phyloP scores from a whole-genome alignment of 129 eudicot species.

The Flaveria ramosissima region DNA sequence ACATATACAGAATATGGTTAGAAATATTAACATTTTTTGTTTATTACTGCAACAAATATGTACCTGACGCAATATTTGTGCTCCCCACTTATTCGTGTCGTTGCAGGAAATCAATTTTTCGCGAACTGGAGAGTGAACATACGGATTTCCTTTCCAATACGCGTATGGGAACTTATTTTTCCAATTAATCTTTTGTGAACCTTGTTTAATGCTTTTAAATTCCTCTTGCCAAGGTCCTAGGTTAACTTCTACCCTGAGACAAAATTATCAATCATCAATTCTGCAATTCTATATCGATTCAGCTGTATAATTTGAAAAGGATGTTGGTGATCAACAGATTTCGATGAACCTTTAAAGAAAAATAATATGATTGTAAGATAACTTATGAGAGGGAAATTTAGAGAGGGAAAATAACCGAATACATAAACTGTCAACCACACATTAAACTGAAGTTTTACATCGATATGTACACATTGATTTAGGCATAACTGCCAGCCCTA shows the following conservation, averaged over 20 bases:
- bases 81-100: slow-evolving; percentile 61
- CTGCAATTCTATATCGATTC: neutral
- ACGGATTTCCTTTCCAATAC: slow-evolving; percentile 89
- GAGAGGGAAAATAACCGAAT: too few species aligned
- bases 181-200: slow-evolving; percentile 60
- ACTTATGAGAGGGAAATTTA: too few species aligned
- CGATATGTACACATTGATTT: too few species aligned
- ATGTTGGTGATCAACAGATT: neutral
- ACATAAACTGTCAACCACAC: too few species aligned
- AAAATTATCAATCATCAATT: neutral
- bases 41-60: neutral
- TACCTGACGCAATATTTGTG: slow-evolving; percentile 82
- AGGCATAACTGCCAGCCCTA: too few species aligned
- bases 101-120: slow-evolving; percentile 53
- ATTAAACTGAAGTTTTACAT: too few species aligned
- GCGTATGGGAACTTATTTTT: slow-evolving; percentile 51
- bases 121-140: slow-evolving; percentile 62
- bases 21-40: neutral
- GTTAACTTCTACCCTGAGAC: slow-evolving; percentile 68
- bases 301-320: neutral
- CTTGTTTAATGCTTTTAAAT: slow-evolving; percentile 60
- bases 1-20: neutral
- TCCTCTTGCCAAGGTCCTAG: slow-evolving; percentile 74
- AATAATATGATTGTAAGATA: too few species aligned
- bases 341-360: too few species aligned